These are phyloP conservation scores for Erysiphe pulchra DNA, from an alignment of 2,329 filamentous ascomycete genomes.

Conservation along the genomic window DNA sequence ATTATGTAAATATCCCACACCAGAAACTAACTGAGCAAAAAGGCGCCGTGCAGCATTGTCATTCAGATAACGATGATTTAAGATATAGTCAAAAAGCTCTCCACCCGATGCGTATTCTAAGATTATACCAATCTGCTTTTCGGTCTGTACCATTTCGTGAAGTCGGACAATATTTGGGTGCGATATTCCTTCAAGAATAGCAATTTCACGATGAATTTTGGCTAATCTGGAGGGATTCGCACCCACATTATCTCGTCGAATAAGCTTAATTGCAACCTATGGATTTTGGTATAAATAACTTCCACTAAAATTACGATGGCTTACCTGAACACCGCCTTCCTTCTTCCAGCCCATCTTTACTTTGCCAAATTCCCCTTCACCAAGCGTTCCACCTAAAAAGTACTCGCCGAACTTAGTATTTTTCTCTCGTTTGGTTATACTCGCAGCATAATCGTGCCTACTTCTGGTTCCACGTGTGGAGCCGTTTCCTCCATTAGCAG, in stretches of 20 bases:
- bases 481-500: conserved; percentile 22
- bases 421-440: conserved; percentile 30
- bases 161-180: conserved; percentile 93
- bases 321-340: conserved; percentile 63
- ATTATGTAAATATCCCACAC: conserved; percentile 92
- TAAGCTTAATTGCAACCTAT: conserved; percentile 90
- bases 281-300: neutral
- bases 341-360: conserved; percentile 97
- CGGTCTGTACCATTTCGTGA: conserved; percentile 96
- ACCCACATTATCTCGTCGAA: conserved; percentile 73
- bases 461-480: conserved; percentile 20
- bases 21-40: conserved; percentile 87
- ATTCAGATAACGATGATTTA: conserved; percentile 90
- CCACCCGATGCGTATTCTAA: conserved; percentile 94
- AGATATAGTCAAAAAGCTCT: conserved; percentile 92
- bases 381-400: conserved; percentile 81
- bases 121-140: conserved; percentile 92
- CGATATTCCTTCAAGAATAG: conserved; percentile 63
- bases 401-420: conserved; percentile 86
- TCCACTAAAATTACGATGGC: conserved; percentile 3
- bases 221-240: conserved; percentile 70
- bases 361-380: conserved; percentile 95
- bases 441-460: conserved; percentile 26
- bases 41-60: conserved; percentile 72
- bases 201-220: conserved; percentile 94